Conservation (phyloP, 2,329 filamentous ascomycete genomes). For the Akanthomyces muscarius region DNA sequence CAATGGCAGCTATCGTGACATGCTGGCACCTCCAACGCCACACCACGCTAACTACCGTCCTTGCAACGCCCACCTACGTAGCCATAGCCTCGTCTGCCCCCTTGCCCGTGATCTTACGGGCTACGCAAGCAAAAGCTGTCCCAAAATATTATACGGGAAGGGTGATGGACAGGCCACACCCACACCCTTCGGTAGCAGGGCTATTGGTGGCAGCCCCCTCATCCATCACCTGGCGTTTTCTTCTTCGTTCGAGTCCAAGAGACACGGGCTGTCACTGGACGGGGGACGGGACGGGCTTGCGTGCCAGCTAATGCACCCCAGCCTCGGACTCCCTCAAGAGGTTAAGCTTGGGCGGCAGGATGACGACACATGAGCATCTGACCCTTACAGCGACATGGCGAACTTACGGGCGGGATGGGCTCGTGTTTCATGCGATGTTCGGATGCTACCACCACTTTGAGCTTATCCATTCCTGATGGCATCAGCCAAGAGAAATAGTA, state of each 20-base stretch:
- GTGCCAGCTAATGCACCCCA: slow-evolving; percentile 11
- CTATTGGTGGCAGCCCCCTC: background rate
- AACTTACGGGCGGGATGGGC: background rate
- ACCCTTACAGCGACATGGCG: background rate
- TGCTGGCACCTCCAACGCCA: slow-evolving; percentile 7
- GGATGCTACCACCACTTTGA: background rate
- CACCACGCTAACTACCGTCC: background rate
- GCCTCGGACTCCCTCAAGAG: slow-evolving; percentile 6
- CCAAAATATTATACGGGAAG: no score
- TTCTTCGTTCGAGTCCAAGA: background rate
- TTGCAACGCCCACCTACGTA: background rate
- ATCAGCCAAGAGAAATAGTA: slow-evolving; percentile 2
- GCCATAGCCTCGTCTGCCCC: background rate
- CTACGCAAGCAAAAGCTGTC: no score
- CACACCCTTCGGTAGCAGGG: background rate
- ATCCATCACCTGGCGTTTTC: no score
- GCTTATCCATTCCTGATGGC: background rate
- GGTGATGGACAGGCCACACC: background rate
- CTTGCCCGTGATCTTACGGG: no score
- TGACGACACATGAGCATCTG: slow-evolving; percentile 17
- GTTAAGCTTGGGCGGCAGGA: background rate
- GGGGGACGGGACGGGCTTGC: background rate
- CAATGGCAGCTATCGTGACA: slow-evolving; percentile 5
- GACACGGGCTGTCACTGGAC: background rate
- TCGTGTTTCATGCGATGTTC: background rate